These are phyloP conservation scores for Nothophoma quercina DNA, from an alignment of 2,329 filamentous ascomycete species.

Conservation along the genomic window DNA sequence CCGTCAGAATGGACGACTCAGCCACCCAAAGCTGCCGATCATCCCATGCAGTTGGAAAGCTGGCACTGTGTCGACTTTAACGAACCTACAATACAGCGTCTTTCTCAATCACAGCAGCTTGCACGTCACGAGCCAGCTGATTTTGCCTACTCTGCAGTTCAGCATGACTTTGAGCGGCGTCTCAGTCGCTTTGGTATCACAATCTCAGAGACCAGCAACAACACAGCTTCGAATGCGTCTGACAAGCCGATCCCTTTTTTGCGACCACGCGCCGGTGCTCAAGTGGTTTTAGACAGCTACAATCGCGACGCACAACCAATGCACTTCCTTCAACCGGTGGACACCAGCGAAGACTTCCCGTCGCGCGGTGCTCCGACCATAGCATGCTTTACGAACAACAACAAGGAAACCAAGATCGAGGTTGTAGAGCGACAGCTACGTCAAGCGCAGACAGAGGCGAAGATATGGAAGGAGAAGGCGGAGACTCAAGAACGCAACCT, in stretches of 20 bases:
- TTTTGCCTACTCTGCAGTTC: conserved; percentile 1
- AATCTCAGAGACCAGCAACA: neutral
- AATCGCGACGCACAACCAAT: neutral
- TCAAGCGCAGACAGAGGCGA: conserved; percentile 2
- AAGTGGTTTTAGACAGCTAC: neutral
- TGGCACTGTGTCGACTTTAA: neutral
- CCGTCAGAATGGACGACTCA: neutral
- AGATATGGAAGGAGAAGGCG: conserved; percentile 5
- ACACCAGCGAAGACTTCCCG: neutral
- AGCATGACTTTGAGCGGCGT: conserved; percentile 11
- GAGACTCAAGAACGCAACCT: conserved; percentile 3
- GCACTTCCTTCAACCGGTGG: too few relatives aligned
- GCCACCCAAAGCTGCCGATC: neutral
- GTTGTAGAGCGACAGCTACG: neutral
- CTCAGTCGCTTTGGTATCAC: conserved; percentile 12
- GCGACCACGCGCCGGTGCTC: neutral
- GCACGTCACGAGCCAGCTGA: neutral
- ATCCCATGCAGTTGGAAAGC: neutral
- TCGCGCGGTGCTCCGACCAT: neutral
- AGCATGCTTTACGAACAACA: conserved; percentile 3
- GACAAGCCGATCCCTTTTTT: neutral
- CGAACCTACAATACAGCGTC: neutral
- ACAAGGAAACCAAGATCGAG: neutral
- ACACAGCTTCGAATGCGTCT: neutral
- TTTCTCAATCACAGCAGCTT: neutral